Evolutionary conservation across 192 early-diverging fungal genomes (phyloP).

Genomic region (Kappamyces sp.): DNA sequence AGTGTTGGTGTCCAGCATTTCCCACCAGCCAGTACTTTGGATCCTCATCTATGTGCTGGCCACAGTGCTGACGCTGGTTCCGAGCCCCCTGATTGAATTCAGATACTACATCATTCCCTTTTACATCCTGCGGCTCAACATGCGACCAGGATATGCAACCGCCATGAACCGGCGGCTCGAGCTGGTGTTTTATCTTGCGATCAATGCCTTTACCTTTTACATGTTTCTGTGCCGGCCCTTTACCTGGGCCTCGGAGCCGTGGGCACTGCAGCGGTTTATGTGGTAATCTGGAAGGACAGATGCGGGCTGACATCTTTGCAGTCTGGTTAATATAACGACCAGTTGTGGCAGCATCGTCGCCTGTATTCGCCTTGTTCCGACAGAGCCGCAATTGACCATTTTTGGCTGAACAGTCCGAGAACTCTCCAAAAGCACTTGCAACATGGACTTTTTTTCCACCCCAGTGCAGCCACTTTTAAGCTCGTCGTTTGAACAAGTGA

Average conservation of each 20-base stretch:
- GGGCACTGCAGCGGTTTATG: conserved; percentile 79
- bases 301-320: no score
- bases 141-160: conserved; percentile 27
- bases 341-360: no score
- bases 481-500: no score
- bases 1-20: conserved; percentile 14
- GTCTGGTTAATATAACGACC: no score
- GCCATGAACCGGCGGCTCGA: conserved; percentile 18
- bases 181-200: conserved; percentile 39
- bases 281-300: conserved; percentile 59
- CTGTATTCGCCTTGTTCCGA: no score
- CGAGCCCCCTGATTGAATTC: conserved; percentile 91
- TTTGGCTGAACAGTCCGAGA: no score
- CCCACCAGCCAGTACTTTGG: conserved; percentile 41
- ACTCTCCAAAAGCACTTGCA: no score
- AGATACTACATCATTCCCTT: conserved; percentile 92
- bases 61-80: conserved; percentile 64
- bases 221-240: conserved; percentile 77
- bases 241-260: conserved; percentile 64
- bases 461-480: no score
- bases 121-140: conserved; percentile 65
- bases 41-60: conserved; percentile 47
- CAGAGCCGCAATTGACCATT: no score
- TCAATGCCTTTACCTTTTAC: conserved; percentile 67
- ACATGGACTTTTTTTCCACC: no score